Evolutionary conservation across 1,139 yeast species (phyloP), one percentile per base, ranked within the genome.

Genomic region (Nadsonia starkeyi-henricii): DNA sequence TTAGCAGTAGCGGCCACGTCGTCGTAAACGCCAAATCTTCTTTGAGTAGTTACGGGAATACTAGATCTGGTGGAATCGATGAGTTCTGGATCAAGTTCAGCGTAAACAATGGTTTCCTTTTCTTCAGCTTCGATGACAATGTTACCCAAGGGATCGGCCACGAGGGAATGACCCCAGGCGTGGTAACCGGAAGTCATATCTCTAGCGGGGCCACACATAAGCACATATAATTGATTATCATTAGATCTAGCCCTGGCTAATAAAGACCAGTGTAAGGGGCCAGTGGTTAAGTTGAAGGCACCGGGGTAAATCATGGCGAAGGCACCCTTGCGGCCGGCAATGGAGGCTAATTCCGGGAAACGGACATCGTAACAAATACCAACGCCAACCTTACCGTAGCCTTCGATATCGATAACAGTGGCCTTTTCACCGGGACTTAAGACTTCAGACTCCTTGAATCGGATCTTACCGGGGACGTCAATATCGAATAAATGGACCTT

Each of bases 271-370:
- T 86, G 96, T 60, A 85, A 70, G 1, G 97, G 97, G 0, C 97
- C 97, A 0, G 97, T 89, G 30, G 91, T 85, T 20, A 95, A 85
- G 69, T 89, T 89, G 70, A 89, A 89, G 0, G 97, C 97, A 48
- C 96, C 95, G 0, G 97, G 97, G 57, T 86, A 88, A 48, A 86
- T 72, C 91, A 88, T 82, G 39, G 93, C 94, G 66, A 86, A 86
- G 0, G 95, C 80, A 50, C 70, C 64, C 50, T 79, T 75, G 55
- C 96, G 75, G 2, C 94, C 79, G 8, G 94, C 88, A 20, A 81
- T 72, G 56, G 79, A 75, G 1, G 96, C 95, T 55, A 88, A 71
- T 63, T 89, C 96, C 0, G 95, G 96, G 69, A 89, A 89, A 55
- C 97, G 71, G 57, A 89, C 78, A 61, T 89, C 97, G 63, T 89